phyloP scores from a whole-genome alignment of 2,329 filamentous ascomycete species.

The Ceratocystis papillata region DNA sequence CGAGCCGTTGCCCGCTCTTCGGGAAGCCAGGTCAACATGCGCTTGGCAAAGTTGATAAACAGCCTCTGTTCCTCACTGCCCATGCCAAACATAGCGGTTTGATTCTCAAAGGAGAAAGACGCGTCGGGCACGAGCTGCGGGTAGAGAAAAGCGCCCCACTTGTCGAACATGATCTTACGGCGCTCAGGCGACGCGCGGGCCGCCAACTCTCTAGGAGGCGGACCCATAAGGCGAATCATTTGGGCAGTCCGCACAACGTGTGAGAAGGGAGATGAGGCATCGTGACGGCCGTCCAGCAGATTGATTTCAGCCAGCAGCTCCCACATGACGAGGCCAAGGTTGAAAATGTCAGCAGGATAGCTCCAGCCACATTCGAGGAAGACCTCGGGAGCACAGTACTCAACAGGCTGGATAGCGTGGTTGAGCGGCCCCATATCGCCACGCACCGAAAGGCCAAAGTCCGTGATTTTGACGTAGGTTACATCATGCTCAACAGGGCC shows the following conservation, averaged over 20 bases:
- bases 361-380: conserved; percentile 30
- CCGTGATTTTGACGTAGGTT: conserved; percentile 26
- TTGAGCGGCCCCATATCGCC: conserved; percentile 26
- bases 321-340: conserved; percentile 30
- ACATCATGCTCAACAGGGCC: conserved; percentile 26
- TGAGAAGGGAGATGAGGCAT: conserved; percentile 26
- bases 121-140: conserved; percentile 20
- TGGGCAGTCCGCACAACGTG: conserved; percentile 29
- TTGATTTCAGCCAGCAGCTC: conserved; percentile 30
- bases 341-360: conserved; percentile 29
- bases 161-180: conserved; percentile 22
- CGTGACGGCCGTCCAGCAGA: conserved; percentile 26
- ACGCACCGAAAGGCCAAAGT: conserved; percentile 29
- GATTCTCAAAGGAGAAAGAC: conserved; percentile 21
- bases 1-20: conserved; percentile 29
- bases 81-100: conserved; percentile 21
- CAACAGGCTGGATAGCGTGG: conserved; percentile 29
- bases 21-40: conserved; percentile 30
- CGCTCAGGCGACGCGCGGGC: conserved; percentile 24
- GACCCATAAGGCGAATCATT: conserved; percentile 30
- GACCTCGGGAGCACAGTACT: conserved; percentile 31
- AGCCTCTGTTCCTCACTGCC: conserved; percentile 26
- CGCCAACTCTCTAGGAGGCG: conserved; percentile 28
- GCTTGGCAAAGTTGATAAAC: conserved; percentile 29
- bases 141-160: conserved; percentile 19